These are phyloP conservation scores for Colletotrichum nymphaeae DNA, from an alignment of 2,329 filamentous ascomycete genomes.

Conservation along the genomic window DNA sequence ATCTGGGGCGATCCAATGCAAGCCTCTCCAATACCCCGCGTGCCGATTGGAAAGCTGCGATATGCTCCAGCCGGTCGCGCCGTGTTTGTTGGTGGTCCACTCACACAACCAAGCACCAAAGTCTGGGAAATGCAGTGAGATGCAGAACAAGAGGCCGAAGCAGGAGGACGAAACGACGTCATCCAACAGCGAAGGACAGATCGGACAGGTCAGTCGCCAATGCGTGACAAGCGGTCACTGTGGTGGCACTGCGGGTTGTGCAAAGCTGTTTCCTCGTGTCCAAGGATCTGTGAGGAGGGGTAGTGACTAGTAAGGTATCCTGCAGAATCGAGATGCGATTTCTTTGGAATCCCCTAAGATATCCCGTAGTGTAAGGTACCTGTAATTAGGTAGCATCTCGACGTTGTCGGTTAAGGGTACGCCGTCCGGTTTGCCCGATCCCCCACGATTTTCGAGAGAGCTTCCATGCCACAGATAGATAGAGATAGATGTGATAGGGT, in stretches of 20 bases:
- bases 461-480: neutral
- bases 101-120: conserved; percentile 24
- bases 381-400: neutral
- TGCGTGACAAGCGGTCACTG: neutral
- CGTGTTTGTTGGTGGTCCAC: conserved; percentile 22
- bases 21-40: conserved; percentile 35
- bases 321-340: neutral
- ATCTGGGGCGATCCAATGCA: conserved; percentile 35
- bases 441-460: neutral
- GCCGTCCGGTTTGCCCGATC: conserved; percentile 12
- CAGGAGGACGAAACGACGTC: conserved; percentile 27
- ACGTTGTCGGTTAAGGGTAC: neutral
- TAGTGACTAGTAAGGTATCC: neutral
- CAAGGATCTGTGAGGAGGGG: neutral
- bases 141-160: conserved; percentile 9
- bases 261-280: neutral
- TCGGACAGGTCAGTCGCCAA: neutral
- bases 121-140: conserved; percentile 17
- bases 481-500: no score
- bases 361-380: neutral
- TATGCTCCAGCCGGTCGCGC: conserved; percentile 15
- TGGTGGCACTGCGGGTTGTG: conserved; percentile 1
- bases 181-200: conserved; percentile 15
- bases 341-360: neutral
- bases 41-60: conserved; percentile 33